Conservation (phyloP, 1,284 basidiomycete genomes). For the Inonotus obliquus region DNA sequence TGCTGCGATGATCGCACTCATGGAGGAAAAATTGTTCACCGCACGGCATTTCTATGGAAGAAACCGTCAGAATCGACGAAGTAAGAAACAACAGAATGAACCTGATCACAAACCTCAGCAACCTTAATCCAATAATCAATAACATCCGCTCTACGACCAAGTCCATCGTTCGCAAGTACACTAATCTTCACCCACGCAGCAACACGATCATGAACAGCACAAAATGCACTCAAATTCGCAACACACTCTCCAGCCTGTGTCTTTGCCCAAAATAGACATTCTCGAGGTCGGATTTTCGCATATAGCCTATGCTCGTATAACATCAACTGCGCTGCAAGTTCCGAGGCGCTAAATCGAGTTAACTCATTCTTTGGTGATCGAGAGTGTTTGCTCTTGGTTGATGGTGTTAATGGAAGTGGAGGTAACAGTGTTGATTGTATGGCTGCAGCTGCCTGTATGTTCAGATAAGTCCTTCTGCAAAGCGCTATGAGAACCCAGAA, state of each 20-base stretch:
- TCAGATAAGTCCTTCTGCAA: not conserved
- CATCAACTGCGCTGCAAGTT: slow-evolving; percentile 61
- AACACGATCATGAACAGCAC: slow-evolving; percentile 55
- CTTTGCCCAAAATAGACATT: slow-evolving; percentile 55
- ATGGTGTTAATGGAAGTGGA: slow-evolving; percentile 22
- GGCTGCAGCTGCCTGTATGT: not conserved
- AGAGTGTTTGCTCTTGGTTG: slow-evolving; percentile 23
- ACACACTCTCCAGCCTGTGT: slow-evolving; percentile 34
- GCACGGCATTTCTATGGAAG: slow-evolving; percentile 53
- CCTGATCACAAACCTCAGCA: slow-evolving; percentile 51
- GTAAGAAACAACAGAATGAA: slow-evolving; percentile 1
- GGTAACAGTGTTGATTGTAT: not conserved
- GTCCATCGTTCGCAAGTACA: slow-evolving; percentile 46
- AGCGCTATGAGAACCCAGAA: too few species aligned
- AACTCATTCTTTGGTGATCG: slow-evolving; percentile 47
- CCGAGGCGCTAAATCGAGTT: slow-evolving; percentile 45
- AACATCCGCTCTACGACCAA: slow-evolving; percentile 51
- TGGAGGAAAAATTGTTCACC: slow-evolving; percentile 62
- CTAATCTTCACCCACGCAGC: slow-evolving; percentile 61
- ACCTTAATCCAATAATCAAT: slow-evolving; percentile 73
- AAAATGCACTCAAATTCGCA: slow-evolving; percentile 50
- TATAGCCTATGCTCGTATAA: slow-evolving; percentile 57
- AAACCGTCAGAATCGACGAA: not conserved
- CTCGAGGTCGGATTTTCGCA: slow-evolving; percentile 50
- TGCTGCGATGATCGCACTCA: slow-evolving; percentile 61